Conservation (phyloP, 352 stramenopile species). For the Globisporangium echinulatum region DNA sequence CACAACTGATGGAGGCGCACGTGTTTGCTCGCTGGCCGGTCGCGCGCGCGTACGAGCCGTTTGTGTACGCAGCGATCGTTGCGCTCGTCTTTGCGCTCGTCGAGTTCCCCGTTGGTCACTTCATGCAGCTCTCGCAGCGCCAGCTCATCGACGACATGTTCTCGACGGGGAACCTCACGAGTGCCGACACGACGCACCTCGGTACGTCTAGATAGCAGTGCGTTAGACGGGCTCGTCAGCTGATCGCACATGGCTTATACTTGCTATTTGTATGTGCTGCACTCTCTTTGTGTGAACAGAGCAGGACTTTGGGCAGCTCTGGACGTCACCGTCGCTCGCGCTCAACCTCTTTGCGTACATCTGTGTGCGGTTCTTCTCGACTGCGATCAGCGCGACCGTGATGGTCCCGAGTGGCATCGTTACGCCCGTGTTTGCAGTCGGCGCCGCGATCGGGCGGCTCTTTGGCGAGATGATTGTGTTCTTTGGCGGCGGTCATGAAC, state of each 20-base stretch:
- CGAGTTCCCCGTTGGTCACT: conserved; percentile 70
- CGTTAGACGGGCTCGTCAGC: neutral
- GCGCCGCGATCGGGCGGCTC: conserved; percentile 80
- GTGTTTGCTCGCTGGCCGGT: conserved; percentile 19
- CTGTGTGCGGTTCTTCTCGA: conserved; percentile 71
- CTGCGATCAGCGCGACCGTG: conserved; percentile 71
- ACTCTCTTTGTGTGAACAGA: conserved; percentile 8
- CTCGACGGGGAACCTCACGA: conserved; percentile 46
- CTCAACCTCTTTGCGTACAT: conserved; percentile 68
- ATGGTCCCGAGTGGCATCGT: conserved; percentile 89
- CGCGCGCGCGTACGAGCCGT: conserved; percentile 32
- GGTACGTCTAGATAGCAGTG: conserved; percentile 5
- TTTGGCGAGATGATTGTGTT: conserved; percentile 83
- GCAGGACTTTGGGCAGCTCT: conserved; percentile 40
- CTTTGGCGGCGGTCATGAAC: conserved; percentile 34
- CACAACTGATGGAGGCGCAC: conserved; percentile 25
- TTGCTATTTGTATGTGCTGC: too few species aligned
- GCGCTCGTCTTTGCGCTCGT: conserved; percentile 60
- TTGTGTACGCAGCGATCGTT: conserved; percentile 61
- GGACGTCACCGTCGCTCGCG: conserved; percentile 51
- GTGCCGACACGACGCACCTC: conserved; percentile 25
- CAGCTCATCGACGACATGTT: conserved; percentile 88
- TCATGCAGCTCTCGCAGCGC: conserved; percentile 71
- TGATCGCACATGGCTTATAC: neutral
- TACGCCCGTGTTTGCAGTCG: conserved; percentile 88